Evolutionary conservation across 495 filamentous ascomycete genomes (phyloP), one percentile per base, ranked within the genome.

Genomic region (Cryomyces minteri): DNA sequence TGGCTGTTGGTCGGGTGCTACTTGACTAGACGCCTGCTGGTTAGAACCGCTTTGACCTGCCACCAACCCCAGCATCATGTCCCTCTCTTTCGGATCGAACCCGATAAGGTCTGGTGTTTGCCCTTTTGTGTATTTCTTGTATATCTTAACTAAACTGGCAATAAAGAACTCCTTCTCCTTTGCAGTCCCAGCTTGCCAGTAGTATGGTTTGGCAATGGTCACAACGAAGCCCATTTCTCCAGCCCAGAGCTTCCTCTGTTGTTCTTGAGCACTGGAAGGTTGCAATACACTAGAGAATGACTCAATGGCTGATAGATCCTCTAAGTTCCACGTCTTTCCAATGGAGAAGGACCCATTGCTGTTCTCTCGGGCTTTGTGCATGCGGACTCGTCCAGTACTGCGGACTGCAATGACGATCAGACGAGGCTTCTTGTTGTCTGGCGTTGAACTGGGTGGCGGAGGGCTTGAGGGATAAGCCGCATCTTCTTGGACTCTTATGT

Each of bases 111-210:
- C 72, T 18, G 90, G 90, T 25, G 79, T 62, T 48, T 76, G 82
- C 7, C 92, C 90, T 29, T 83, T 82, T 8, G 92, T 96, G 57
- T 95, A 98, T 57, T 95, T 96, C 47, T 74, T 79, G 58, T 81
- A 98, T 34, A 98, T 94, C 63, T 95, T 96, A 48, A 95, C 73
- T 49, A 95, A 60, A 55, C 85, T 93, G 29, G 80, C 82, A 55
- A 96, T 92, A 60, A 98, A 98, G 64, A 94, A 96, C 46, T 93
- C 87, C 68, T 95, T 96, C 61, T 96, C 90, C 65, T 93, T 94
- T 40, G 80, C 71, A 9, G 80, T 88, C 34, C 79, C 72, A 12
- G 92, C 87, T 63, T 90, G 79, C 90, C 90, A 98, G 60, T 93
- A 96, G 59, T 98, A 98, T 0, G 86, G 82, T 60, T 98, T 98